These are phyloP conservation scores for Eucalyptus sp. DNA, from an alignment of 345 rosid species.

Conservation along the genomic window DNA sequence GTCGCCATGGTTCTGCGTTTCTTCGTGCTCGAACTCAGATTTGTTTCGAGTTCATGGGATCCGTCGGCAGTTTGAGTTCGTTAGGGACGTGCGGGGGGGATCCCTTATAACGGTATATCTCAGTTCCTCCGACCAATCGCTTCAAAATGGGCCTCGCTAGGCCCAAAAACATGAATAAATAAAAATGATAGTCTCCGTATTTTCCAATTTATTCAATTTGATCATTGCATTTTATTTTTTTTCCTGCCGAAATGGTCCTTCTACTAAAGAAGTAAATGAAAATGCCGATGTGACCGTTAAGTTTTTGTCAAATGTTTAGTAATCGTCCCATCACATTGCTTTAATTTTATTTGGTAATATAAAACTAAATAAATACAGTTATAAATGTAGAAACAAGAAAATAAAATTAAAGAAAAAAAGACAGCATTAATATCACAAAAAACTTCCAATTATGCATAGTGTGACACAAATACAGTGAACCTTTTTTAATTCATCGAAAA, in stretches of 20 bases:
- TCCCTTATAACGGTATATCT: not conserved
- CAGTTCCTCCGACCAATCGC: not conserved
- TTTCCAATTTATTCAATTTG: not conserved
- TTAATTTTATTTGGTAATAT: not conserved
- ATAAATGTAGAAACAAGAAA: not conserved
- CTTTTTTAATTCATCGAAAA: no score
- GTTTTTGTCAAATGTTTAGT: not conserved
- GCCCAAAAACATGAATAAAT: not conserved
- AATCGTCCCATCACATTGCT: not conserved
- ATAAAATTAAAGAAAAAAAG: not conserved
- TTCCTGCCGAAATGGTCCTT: not conserved
- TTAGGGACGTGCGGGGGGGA: not conserved
- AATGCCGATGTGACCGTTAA: not conserved
- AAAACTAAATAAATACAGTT: not conserved
- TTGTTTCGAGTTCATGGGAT: not conserved
- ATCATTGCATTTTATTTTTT: not conserved
- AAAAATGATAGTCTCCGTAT: rapidly evolving
- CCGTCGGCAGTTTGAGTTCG: not conserved
- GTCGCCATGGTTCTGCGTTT: constrained; percentile 1
- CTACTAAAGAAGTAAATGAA: not conserved
- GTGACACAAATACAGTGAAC: no score
- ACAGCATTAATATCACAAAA: no score
- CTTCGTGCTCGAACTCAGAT: not conserved
- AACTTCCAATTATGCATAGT: no score
- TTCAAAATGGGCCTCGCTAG: not conserved